Evolutionary conservation across 331 rosid genomes (phyloP), one percentile per base, ranked within the genome.

Genomic region (Malus hybrid): DNA sequence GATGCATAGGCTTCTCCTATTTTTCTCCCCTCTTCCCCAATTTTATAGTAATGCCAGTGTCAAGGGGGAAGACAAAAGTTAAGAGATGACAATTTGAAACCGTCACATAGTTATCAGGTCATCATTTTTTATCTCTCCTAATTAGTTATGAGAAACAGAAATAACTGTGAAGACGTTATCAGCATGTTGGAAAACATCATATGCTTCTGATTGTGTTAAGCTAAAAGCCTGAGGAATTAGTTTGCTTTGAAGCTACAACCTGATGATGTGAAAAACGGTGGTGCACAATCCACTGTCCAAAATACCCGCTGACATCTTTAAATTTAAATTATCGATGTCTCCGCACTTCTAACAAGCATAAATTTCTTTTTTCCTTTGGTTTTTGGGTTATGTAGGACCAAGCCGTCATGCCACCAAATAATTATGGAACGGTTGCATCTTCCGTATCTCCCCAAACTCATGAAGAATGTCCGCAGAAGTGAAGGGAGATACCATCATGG

Each of bases 381-480:
- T 74, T 50, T 22, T 33, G 73, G 75, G 67, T 75, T 74, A 32
- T 81, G 80, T 32, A 86, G 92, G 80, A 83, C 73, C 88, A 74
- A 20, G 87, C 70, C 75, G 71, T 28, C 6, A 5, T 28, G 28
- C 72, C 29, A 7, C 8, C 57, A 33, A 66, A 65, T 33, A 53
- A 22, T 63, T 22, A 11, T 20, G 74, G 66, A 7, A 7, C 82
- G 2, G 55, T 24, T 7, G 67, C 19, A 60, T 30, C 69, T 36
- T 63, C 74, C 32, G 6, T 18, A 14, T 68, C 83, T 62, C 80
- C 69, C 20, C 63, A 12, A 64, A 48, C 20, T 68, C 62, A 12
- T 10, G n/a, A 65, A 72, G 53, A 14, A 12, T 12, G 15, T 44
- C 50, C 2, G 15, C 66, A 57, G 15, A 14, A 56, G 14, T 57